Base-by-base conservation (phyloP, 2,329 filamentous ascomycete species). In the Parastagonospora avenae region DNA sequence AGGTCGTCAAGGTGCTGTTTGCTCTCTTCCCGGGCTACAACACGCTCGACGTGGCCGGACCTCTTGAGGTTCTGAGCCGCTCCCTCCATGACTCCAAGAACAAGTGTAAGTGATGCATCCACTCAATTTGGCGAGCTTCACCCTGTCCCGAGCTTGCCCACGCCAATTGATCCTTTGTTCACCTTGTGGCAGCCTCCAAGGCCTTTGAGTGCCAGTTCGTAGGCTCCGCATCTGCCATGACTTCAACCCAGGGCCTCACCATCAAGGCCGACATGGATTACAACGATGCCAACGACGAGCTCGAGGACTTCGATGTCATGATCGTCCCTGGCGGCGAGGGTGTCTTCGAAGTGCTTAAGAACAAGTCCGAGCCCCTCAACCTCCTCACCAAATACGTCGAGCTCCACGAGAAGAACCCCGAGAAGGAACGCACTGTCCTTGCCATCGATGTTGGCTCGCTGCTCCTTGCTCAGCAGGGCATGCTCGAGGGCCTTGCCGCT, bases 391-490 rank as follows among this genome's bases (percentile, higher is more conserved):
- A 87, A 67, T 94, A 88, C 76, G 84, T 88, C 58, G 88, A 92
- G 70, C 80, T 93, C 50, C 90, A 94, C 78, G 86, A 90, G 80
- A 85, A 85, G 66, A 89, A 92, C 64, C 88, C 90, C 10, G 81
- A 80, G 67, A 88, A 88, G 66, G 91, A 95, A 80, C 89, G 91
- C 63, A 92, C 90, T 42, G 79, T 94, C 66, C 78, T 94, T 62
- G 90, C 89, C 61, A 80, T 95, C 73, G 92, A 89, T 79, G 91
- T 89, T 40, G 91, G 90, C 57, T 83, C 88, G 37, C 84, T 93
- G 68, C 84, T 93, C 77, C 84, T 93, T 43, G 91, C 87, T 55
- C 80, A 89, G 67, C 82, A 87, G 66, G 90, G 90, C 61, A 85
- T 94, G 70, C 84, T 95, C 54, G 85, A 87, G 59, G 91, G 91